Evolutionary conservation across 2,329 filamentous ascomycete genomes (phyloP), one percentile per base, ranked within the genome.

Genomic region (Incumbomyces delicatus): DNA sequence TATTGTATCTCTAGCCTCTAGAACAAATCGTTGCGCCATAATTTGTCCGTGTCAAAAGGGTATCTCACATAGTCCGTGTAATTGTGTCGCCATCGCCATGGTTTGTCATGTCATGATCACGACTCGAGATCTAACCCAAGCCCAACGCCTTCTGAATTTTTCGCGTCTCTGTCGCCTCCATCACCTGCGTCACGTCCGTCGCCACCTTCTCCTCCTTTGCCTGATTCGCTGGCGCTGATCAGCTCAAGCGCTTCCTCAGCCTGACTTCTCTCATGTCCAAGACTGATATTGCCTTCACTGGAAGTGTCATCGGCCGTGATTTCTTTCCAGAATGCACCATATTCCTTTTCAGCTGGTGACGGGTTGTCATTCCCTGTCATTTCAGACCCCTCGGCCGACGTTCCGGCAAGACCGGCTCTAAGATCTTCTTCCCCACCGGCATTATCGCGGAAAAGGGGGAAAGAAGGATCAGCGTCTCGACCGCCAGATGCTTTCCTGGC

Each of bases 301-400:
- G 31, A 60, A 66, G 63, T 11, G 53, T 60, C 55, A 49, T 70
- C 67, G 48, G 70, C 68, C 1, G 67, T 70, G 46, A 72, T 55
- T 41, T 71, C 69, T 8, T 66, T 67, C 53, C 71, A 72, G 16
- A 72, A 63, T 48, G 68, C 66, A 49, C 69, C 68, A 46, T 55
- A 55, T 29, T 53, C 52, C 17, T 47, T 48, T 14, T 41, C 41
- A 3, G 36, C 50, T 3, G 49, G 44, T 14, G 50, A 49, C 61
- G 47, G 68, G 44, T 65, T 48, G 30, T 52, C 69, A 18, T 45
- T 37, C 42, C 61, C 57, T 41, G 65, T 63, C 2, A 63, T 59
- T 39, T 62, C 62, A 14, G 57, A 50, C 35, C 49, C 55, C 38
- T 61, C 61, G 1, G 63, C 59, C 14, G 61, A 60, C 12, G 62